phyloP scores from a whole-genome alignment of 2,329 filamentous ascomycete genomes.

The Peltaster fructicola region DNA sequence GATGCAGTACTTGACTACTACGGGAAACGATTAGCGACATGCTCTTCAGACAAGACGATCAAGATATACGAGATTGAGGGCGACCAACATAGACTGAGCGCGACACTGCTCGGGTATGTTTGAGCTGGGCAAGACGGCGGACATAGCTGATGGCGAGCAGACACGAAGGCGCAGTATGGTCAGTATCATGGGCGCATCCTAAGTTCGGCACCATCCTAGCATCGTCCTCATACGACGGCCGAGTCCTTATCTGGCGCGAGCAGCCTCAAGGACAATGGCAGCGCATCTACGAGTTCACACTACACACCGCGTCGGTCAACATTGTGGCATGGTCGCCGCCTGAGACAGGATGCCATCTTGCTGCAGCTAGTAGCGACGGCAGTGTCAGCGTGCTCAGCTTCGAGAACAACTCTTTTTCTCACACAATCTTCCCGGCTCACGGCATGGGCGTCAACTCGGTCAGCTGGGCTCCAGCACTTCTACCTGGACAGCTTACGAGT shows the following conservation, averaged over 20 bases:
- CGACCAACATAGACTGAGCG: slow-evolving; percentile 71
- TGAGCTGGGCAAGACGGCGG: background rate
- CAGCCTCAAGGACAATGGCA: slow-evolving; percentile 40
- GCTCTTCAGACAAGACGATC: slow-evolving; percentile 94
- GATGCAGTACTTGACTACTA: slow-evolving; percentile 99
- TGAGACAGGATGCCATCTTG: slow-evolving; percentile 83
- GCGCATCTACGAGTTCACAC: slow-evolving; percentile 78
- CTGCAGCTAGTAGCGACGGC: slow-evolving; percentile 86
- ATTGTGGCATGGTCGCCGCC: slow-evolving; percentile 96
- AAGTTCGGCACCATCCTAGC: slow-evolving; percentile 98
- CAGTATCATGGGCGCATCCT: slow-evolving; percentile 91
- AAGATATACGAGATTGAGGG: slow-evolving; percentile 98
- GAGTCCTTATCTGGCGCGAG: slow-evolving; percentile 97
- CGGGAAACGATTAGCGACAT: slow-evolving; percentile 85
- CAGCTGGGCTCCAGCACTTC: slow-evolving; percentile 77
- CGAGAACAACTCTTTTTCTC: slow-evolving; percentile 84
- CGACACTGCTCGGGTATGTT: slow-evolving; percentile 81
- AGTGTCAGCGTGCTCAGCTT: slow-evolving; percentile 90
- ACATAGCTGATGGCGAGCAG: slow-evolving; percentile 19
- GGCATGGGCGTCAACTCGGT: slow-evolving; percentile 90
- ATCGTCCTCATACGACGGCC: slow-evolving; percentile 89
- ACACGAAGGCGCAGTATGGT: slow-evolving; percentile 96
- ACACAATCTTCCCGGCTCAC: slow-evolving; percentile 79
- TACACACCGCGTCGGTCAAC: slow-evolving; percentile 93
- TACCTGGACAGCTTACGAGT: slow-evolving; percentile 69